Conservation (phyloP, 2,329 filamentous ascomycete genomes). For the Didymella pinodella region DNA sequence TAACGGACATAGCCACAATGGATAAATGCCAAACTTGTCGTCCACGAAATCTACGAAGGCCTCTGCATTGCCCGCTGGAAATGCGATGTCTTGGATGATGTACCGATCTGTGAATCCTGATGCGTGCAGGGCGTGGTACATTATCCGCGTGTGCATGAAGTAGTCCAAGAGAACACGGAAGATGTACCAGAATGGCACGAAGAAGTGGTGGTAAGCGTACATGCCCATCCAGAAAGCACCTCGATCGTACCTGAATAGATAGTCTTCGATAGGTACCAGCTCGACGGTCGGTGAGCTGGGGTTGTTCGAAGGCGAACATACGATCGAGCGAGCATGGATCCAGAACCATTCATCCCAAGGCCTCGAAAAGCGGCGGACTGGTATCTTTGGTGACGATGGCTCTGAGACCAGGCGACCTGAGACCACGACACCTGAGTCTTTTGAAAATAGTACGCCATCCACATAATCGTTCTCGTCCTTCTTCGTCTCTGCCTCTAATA, state of each 20-base stretch:
- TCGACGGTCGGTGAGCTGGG: conserved; percentile 39
- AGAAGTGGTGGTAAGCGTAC: conserved; percentile 68
- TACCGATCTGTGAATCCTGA: conserved; percentile 63
- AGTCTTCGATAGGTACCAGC: conserved; percentile 60
- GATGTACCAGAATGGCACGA: conserved; percentile 66
- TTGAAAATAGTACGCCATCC: conserved; percentile 70
- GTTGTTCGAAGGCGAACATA: neutral
- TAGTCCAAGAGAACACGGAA: conserved; percentile 67
- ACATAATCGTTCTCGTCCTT: conserved; percentile 66
- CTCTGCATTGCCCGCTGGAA: conserved; percentile 61
- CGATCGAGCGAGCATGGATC: conserved; percentile 61
- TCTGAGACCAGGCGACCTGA: conserved; percentile 64
- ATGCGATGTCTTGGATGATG: conserved; percentile 69
- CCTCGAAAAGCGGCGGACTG: conserved; percentile 59
- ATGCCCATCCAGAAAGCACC: conserved; percentile 71
- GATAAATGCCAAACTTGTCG: conserved; percentile 59
- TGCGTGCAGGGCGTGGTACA: conserved; percentile 70
- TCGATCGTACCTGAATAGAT: conserved; percentile 69
- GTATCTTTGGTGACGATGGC: conserved; percentile 33
- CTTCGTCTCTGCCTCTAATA: conserved; percentile 56
- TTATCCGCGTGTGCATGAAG: conserved; percentile 68
- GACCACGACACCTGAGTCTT: conserved; percentile 64
- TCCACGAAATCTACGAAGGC: conserved; percentile 63
- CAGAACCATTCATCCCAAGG: conserved; percentile 77
- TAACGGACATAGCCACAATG: conserved; percentile 66